Evolutionary conservation across 73 alveolate species (phyloP), one percentile per base, ranked within the genome.

Genomic region (Blepharisma stoltei): DNA sequence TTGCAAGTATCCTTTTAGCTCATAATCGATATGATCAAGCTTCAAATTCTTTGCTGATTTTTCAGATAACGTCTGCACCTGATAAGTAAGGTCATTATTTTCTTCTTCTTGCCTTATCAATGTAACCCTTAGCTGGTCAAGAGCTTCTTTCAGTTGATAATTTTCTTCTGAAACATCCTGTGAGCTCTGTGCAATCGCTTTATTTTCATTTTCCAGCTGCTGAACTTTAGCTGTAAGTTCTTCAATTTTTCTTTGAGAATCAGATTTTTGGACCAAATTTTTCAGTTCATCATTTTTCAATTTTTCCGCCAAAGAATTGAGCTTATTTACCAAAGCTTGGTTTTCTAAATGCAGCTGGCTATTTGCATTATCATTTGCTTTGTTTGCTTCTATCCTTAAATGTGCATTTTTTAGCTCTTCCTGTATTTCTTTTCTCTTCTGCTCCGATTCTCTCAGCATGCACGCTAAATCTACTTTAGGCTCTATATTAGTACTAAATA

Each of bases 21-120:
- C 73, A 8, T 60, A 14, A 38, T 60, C 73, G 14, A 60, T 60
- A 9, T n/a, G 11, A 25, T 60, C 73, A 60, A 25, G 46, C 73
- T 60, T 60, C 47, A 20, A 8, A 9, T 14, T 50, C 4, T 18
- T 11, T 50, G 65, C 21, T 50, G 65, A 11, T 50, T 50, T 14
- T 50, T 11, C 65, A 18, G 73, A 60, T 5, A 38, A 8, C 5
- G 38, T 18, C 2, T 60, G 14, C 23, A 20, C n/a, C 14, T 60
- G 73, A 18, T 60, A n/a, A 14, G 37, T 8, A 1, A 25, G 46
- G 2, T 60, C 73, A 60, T 11, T 14, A 20, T n/a, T 60, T 25
- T 60, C 73, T 14, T 20, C n/a, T 14, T 60, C 73, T 9, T 60
- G 73, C 47, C 23, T 25, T n/a, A 14, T 5, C 5, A 9, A 14